Base-by-base conservation (phyloP, 177 flowering plant genomes). In the Tripterygium wilfordii region DNA sequence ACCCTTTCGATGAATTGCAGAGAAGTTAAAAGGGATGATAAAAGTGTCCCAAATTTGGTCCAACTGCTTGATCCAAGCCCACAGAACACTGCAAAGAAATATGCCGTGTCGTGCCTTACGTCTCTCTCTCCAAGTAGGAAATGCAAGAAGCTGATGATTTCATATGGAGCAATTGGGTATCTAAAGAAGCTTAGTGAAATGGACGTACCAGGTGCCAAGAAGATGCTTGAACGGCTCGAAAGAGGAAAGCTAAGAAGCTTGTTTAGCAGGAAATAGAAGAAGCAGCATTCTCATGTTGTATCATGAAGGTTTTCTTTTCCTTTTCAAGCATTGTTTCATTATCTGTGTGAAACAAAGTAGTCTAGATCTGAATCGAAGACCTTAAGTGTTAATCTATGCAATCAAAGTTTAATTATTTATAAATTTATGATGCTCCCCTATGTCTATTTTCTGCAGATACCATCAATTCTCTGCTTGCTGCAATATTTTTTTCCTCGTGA, bases 131-230 rank as follows among this genome's bases (percentile, higher is more conserved):
- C 89, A 2, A 83, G 96, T 60, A 80, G 80, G 57, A 83, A 78
- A 45, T 88, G 96, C 56, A 85, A 71, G 82, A 88, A 76, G 68
- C 62, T 78, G 51, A 85, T 91, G 98, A 60, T 85, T 19, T 91
- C 98, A 0, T 79, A 91, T 42, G 98, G 98, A 37, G 96, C 92
- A 4, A 81, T 91, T 24, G 95, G 98, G 30, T 91, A 91, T 53
- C 76, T 91, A 8, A 91, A 88, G 78, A 91, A 91, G 74, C 79
- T 88, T 8, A 51, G 64, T 3, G 96, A 91, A 51, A 82, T 82
- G 90, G 96, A 85, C 45, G 51, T 85, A 5, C 78, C 82, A 0
- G 95, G 96, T 16, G 74, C 98, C 9, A 80, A 78, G 71, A 88
- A 88, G 69, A 66, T 91, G 33, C 85, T 83, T 2, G 95, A 91